Conservation (phyloP, 805 yeast species). For the Saturnispora gosingensis region DNA sequence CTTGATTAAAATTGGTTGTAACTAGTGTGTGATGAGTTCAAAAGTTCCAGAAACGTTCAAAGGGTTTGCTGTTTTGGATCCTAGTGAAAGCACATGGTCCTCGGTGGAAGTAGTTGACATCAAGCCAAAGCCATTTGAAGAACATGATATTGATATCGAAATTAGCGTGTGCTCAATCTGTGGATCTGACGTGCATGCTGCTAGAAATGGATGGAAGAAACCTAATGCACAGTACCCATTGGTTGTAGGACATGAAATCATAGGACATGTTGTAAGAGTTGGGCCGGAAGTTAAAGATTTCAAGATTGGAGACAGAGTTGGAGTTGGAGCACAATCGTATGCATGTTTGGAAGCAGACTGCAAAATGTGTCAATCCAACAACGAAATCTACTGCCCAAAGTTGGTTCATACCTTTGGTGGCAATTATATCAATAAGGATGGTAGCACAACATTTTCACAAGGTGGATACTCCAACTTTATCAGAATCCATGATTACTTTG, state of each 20-base stretch:
- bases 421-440: slow-evolving; percentile 22
- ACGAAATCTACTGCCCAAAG: slow-evolving; percentile 37
- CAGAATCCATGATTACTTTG: slow-evolving; percentile 54
- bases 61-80: slow-evolving; percentile 32
- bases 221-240: slow-evolving; percentile 24
- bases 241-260: slow-evolving; percentile 55
- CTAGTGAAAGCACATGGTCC: slow-evolving; percentile 27
- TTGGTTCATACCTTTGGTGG: slow-evolving; percentile 30
- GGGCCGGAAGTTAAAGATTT: slow-evolving; percentile 46
- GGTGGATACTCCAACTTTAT: slow-evolving; percentile 68
- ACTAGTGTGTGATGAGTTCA: slow-evolving; percentile 8
- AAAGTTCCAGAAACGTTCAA: slow-evolving; percentile 28
- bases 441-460: slow-evolving; percentile 30
- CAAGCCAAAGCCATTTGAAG: slow-evolving; percentile 31
- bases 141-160: slow-evolving; percentile 36
- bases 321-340: slow-evolving; percentile 63
- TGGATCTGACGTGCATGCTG: slow-evolving; percentile 51
- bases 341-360: slow-evolving; percentile 48
- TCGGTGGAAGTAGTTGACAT: slow-evolving; percentile 21
- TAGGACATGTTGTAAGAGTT: slow-evolving; percentile 48
- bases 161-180: slow-evolving; percentile 44
- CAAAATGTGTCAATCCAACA: slow-evolving; percentile 42
- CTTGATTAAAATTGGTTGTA: too few relatives aligned
- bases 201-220: slow-evolving; percentile 39
- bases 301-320: slow-evolving; percentile 68